Evolutionary conservation across 805 yeast genomes (phyloP), one percentile per base, ranked within the genome.

Genomic region (Tetrapisispora iriomotensis): DNA sequence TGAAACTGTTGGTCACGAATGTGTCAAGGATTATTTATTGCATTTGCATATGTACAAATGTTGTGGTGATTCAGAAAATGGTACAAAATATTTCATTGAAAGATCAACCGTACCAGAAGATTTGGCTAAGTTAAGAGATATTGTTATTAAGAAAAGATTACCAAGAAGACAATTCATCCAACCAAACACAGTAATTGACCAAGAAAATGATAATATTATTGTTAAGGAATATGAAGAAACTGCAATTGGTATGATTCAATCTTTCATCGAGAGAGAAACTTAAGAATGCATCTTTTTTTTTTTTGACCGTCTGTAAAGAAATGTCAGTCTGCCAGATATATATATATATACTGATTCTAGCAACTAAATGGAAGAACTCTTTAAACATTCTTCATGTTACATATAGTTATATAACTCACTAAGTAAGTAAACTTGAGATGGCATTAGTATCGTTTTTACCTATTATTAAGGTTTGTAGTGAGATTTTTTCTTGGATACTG

Each of bases 111-210:
- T 81, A 29, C 70, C 77, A 7, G 69, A 65, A 12, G 83, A 81
- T 14, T 64, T 80, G 39, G 75, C 83, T 20, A 62, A 68, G 45
- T 81, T 71, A 56, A 73, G 95, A 63, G 79, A 77, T 39, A 66
- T 71, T 27, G 86, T 86, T 12, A 64, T 86, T 44, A 63, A 66
- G 33, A 80, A 82, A 57, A 82, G 84, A 62, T 68, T 80, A 49
- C 94, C 96, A 45, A 74, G 96, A 60, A 80, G 78, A 60, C 94
- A 84, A 58, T 73, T 80, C 48, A 76, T 86, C 41, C 96, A 86
- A 62, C 84, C 87, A 21, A 86, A 86, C 61, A 81, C 94, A 8
- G 49, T 63, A 20, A 48, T 56, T 12, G 65, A 53, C 8, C 19
- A 33, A 23, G 20, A 17, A 15, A 7, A 21, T 8, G 42, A 37